These are phyloP conservation scores for Hemisphaericaspora nanyangensis DNA, from an alignment of 805 yeast species.

Conservation along the genomic window DNA sequence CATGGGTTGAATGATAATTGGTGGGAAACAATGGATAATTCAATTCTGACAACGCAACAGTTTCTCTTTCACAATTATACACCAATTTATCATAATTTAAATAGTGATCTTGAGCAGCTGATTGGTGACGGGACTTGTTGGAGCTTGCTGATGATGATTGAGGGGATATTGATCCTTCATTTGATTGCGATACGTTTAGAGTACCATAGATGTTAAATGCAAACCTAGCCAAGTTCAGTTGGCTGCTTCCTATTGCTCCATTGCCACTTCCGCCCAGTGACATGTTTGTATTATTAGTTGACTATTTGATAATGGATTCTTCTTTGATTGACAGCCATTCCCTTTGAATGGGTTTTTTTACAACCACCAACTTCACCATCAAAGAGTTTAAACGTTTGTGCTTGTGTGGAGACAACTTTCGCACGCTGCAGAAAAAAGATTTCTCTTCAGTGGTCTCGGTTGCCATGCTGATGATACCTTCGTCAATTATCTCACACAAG, in stretches of 20 bases:
- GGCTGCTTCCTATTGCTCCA: neutral
- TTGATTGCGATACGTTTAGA: conserved; percentile 11
- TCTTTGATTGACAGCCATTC: neutral
- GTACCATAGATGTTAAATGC: conserved; percentile 59
- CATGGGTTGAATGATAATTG: neutral
- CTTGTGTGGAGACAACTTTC: no score
- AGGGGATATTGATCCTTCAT: conserved; percentile 10
- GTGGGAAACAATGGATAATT: conserved; percentile 7
- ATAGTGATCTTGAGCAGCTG: neutral
- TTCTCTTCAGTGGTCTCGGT: no score
- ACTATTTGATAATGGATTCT: conserved; percentile 5
- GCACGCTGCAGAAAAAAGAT: no score
- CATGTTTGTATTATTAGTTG: no score
- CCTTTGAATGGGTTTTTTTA: no score
- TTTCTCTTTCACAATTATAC: conserved; percentile 25
- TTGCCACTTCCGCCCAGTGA: neutral
- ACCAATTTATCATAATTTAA: conserved; percentile 11
- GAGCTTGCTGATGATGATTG: conserved; percentile 13
- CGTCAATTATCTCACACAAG: no score
- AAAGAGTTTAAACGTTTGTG: no score
- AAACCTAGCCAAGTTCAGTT: conserved; percentile 42
- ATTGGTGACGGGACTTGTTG: conserved; percentile 1
- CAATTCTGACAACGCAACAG: conserved; percentile 21
- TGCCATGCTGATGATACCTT: no score
- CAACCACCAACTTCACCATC: no score